Percentiles rank a stretch among this genome's conserved stretches.
phyloP scores from a whole-genome alignment of 352 stramenopile species.

The Pythium dissotocum region DNA sequence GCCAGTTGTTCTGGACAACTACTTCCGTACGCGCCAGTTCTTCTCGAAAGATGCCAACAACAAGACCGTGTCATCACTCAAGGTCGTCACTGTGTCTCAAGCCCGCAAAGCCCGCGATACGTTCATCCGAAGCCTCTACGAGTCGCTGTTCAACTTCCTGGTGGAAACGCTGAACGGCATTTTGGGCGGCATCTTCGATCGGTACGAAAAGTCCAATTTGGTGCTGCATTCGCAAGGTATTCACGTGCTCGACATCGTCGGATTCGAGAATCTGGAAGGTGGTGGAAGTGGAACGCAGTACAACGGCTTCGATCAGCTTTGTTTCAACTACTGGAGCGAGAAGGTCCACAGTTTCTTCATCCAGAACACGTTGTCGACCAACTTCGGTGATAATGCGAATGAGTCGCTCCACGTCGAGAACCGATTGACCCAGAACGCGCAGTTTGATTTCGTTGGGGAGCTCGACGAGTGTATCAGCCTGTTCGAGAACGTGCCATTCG shows the following conservation, averaged over 20 bases:
- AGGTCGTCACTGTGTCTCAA: conserved; percentile 80
- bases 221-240: conserved; percentile 80
- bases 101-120: conserved; percentile 69
- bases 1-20: conserved; percentile 81
- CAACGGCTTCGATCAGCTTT: conserved; percentile 80
- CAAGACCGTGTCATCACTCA: conserved; percentile 78
- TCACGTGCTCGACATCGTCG: conserved; percentile 80
- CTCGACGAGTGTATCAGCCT: conserved; percentile 66
- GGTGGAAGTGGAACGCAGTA: conserved; percentile 26
- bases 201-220: conserved; percentile 84
- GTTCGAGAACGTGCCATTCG: conserved; percentile 74
- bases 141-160: conserved; percentile 75
- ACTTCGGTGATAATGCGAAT: conserved; percentile 55
- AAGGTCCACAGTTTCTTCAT: conserved; percentile 84
- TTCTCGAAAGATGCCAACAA: conserved; percentile 71
- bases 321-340: conserved; percentile 86
- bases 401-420: conserved; percentile 71
- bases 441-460: conserved; percentile 53
- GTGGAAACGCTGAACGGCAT: conserved; percentile 83
- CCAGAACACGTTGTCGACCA: conserved; percentile 69
- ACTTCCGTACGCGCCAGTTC: conserved; percentile 82
- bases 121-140: conserved; percentile 80
- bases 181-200: conserved; percentile 78
- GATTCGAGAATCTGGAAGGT: conserved; percentile 63
- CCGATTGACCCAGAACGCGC: conserved; percentile 51